A percentile compares a stretch with the other conserved stretches of the same genome.
These are phyloP conservation scores for Porphyrellus cyaneotinctus DNA, from an alignment of 768 basidiomycete species.

Conservation along the genomic window DNA sequence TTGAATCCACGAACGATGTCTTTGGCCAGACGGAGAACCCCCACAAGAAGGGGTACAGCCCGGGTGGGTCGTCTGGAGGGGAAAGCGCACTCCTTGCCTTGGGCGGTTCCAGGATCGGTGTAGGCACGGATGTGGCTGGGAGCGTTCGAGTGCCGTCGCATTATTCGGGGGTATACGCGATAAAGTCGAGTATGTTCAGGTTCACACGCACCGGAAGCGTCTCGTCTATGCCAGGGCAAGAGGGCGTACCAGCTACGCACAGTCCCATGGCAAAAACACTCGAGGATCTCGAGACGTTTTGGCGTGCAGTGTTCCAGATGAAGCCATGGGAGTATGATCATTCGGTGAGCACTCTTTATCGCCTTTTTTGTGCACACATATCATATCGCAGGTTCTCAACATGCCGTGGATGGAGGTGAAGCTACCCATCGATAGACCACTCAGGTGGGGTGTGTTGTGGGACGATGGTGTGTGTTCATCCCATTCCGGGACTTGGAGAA, in stretches of 20 bases:
- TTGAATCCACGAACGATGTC: conserved; percentile 52
- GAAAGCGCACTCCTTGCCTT: conserved; percentile 61
- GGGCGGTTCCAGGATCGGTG: conserved; percentile 56
- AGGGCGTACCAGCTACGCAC: conserved; percentile 49
- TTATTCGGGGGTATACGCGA: conserved; percentile 59
- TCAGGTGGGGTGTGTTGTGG: conserved; percentile 64
- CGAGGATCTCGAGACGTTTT: conserved; percentile 61
- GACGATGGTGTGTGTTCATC: conserved; percentile 45
- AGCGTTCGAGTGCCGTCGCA: conserved; percentile 64
- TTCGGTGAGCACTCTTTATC: conserved; percentile 24
- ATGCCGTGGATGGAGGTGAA: conserved; percentile 38
- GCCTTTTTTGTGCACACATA: too few relatives aligned
- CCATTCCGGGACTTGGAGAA: not conserved
- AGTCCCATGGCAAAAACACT: conserved; percentile 63
- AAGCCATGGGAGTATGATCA: conserved; percentile 69
- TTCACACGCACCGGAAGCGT: conserved; percentile 51
- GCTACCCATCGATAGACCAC: conserved; percentile 42
- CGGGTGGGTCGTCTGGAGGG: conserved; percentile 69
- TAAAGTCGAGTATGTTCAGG: conserved; percentile 55
- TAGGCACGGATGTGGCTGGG: conserved; percentile 70
- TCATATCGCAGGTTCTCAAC: conserved; percentile 25
- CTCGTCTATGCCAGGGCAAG: conserved; percentile 50
- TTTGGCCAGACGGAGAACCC: conserved; percentile 63
- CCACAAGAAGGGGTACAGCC: conserved; percentile 47
- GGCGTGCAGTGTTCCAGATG: conserved; percentile 55